Percentiles rank a stretch among this genome's conserved stretches.
These are phyloP conservation scores for Sugiyamaella castrensis DNA, from an alignment of 1,139 yeast genomes.

Conservation along the genomic window DNA sequence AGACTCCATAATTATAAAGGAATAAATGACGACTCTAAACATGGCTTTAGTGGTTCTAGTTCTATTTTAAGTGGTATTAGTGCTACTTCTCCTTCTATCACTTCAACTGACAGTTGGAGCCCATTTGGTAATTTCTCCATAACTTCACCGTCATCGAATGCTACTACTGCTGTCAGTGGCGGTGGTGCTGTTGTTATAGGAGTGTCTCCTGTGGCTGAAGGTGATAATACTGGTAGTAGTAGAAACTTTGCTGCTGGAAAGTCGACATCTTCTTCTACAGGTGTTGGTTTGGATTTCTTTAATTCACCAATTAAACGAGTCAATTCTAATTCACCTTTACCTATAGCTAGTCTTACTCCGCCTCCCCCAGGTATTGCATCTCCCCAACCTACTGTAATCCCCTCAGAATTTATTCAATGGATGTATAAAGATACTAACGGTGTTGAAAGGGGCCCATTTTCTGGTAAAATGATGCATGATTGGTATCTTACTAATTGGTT, in stretches of 20 bases:
- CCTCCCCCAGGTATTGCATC: constrained; percentile 31
- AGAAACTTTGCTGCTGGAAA: not conserved
- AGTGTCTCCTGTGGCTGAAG: not conserved
- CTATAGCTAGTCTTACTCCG: constrained; percentile 11
- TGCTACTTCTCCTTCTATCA: not conserved
- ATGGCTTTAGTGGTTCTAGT: not conserved
- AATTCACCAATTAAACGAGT: constrained; percentile 9
- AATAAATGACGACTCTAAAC: not conserved
- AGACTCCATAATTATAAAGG: not conserved
- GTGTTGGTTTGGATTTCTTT: constrained; percentile 2
- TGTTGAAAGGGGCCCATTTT: constrained; percentile 76
- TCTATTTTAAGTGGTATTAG: not conserved
- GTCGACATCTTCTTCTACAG: not conserved
- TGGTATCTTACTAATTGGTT: constrained; percentile 71
- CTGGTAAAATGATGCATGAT: constrained; percentile 70
- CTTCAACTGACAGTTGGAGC: constrained; percentile 9
- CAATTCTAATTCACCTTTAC: constrained; percentile 1
- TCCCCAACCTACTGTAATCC: constrained; percentile 24
- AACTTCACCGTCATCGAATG: not conserved
- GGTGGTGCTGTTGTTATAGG: not conserved
- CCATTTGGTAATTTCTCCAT: constrained; percentile 12
- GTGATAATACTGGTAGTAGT: not conserved
- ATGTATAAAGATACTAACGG: constrained; percentile 68
- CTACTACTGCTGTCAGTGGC: not conserved
- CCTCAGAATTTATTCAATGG: constrained; percentile 59